Evolutionary conservation across 345 rosid species (phyloP), one percentile per base, ranked within the genome.

Genomic region (Raphanus sativus): DNA sequence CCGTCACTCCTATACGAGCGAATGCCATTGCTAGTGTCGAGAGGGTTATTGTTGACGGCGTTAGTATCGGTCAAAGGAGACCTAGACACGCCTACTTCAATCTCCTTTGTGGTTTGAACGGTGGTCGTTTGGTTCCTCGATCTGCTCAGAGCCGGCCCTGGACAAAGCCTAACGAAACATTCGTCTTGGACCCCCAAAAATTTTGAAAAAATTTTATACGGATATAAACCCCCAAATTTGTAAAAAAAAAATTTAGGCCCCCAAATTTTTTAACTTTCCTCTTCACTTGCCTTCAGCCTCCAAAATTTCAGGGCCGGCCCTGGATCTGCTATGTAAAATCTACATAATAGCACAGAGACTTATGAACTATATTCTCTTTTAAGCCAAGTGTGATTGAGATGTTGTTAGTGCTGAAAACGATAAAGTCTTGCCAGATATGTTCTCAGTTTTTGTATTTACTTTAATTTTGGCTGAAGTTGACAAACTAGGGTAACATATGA

Each of bases 101-200:
- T 48, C 86, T 85, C 70, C 85, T 90, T 13, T 90, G 97, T 69
- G 93, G 98, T 55, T 77, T 88, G 60, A 89, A 82, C 76, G 85
- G 90, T 58, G 82, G 88, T 10, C 78, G 86, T 56, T 63, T 81
- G 62, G 87, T 86, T 59, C 90, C 81, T 55, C 86, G 83, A n/a
- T n/a, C n/a, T n/a, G n/a, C n/a, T n/a, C n/a, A n/a, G n/a, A n/a
- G n/a, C n/a, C n/a, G n/a, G n/a, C n/a, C n/a, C n/a, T n/a, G n/a
- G n/a, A n/a, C n/a, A n/a, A n/a, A n/a, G n/a, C n/a, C n/a, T n/a
- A n/a, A n/a, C n/a, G n/a, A n/a, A n/a, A n/a, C n/a, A n/a, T n/a
- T n/a, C n/a, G n/a, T n/a, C n/a, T n/a, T n/a, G n/a, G n/a, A n/a
- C n/a, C n/a, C n/a, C n/a, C n/a, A n/a, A n/a, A n/a, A n/a, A n/a